Base-by-base conservation (phyloP, 331 rosid genomes). In the Arachis monticola region DNA sequence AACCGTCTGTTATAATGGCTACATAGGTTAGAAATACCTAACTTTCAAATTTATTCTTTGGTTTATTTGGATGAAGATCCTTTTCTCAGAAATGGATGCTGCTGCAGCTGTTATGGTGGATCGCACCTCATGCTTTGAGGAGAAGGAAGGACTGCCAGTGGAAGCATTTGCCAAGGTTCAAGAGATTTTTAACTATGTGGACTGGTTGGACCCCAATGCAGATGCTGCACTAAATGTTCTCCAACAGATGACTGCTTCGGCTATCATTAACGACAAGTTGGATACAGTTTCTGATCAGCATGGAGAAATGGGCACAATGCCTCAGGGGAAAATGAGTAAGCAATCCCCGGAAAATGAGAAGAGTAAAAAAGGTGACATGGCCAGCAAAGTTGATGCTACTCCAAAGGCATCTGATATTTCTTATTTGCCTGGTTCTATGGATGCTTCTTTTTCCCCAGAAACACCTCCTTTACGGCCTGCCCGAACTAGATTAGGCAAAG, bases 111-210 rank as follows among this genome's bases (percentile, higher is more conserved):
- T 87, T 65, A 79, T 80, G 66, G 83, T 61, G 4, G 81, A 77
- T 60, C 81, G 84, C 47, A 57, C 79, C 64, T 87, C 88, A 52
- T 88, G 92, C 83, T 86, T 95, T 58, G 99, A 87, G 77, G 99
- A 88, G 75, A 85, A 87, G 79, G 97, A 87, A 78, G 97, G 97
- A 56, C 96, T 95, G 53, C 99, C 99, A 0, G 74, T 86, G 58
- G 99, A 95, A 84, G 99, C 97, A 77, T 95, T 95, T 84, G 87
- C 91, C 74, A 93, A 86, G 84, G 97, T 92, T 79, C 97, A 90
- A 82, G 97, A 92, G 84, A 86, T 92, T 67, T 95, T 95, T 78
- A 95, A 81, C 83, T 77, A 87, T 44, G 97, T 88, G 80, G 97
- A 95, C 84, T 95, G 99, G 97, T 69, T 92, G 81, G 87, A 87